Conservation (phyloP, 2,329 filamentous ascomycete genomes). For the Metarhizium album region DNA sequence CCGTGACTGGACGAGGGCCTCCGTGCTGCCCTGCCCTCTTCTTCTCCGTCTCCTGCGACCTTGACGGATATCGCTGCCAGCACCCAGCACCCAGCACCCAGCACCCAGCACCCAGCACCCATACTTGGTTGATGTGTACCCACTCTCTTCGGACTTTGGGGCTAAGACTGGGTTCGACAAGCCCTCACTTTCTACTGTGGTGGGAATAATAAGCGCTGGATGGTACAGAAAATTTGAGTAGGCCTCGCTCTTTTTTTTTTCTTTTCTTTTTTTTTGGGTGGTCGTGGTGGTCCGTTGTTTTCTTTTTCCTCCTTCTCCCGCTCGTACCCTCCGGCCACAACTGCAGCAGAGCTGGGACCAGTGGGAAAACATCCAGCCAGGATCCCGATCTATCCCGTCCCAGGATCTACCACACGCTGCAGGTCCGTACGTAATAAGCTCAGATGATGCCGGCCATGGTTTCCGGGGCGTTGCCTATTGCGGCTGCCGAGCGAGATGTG, state of each 20-base stretch:
- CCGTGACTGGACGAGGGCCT: background rate
- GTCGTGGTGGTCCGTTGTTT: too few species aligned
- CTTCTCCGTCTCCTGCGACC: background rate
- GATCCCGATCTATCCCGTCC: conserved; percentile 5
- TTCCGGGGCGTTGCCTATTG: conserved; percentile 3
- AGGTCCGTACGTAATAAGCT: conserved; percentile 11
- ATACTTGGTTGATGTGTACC: background rate
- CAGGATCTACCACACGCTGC: conserved; percentile 8
- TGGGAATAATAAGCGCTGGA: background rate
- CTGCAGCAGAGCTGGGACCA: conserved; percentile 6
- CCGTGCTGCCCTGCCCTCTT: background rate
- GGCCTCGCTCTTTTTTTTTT: too few species aligned
- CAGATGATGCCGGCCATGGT: conserved; percentile 1
- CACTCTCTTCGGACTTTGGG: background rate
- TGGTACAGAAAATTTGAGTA: too few species aligned
- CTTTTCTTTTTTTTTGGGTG: too few species aligned
- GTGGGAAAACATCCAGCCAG: conserved; percentile 5
- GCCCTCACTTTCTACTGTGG: background rate
- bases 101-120: too few species aligned
- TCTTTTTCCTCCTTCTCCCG: background rate
- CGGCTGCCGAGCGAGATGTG: conserved; percentile 6
- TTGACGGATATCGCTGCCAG: background rate
- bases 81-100: too few species aligned
- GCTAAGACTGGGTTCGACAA: background rate
- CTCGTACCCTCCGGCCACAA: background rate